Evolutionary conservation across 2,329 filamentous ascomycete genomes (phyloP), one percentile per base, ranked within the genome.

Genomic region (Cytospora mali): DNA sequence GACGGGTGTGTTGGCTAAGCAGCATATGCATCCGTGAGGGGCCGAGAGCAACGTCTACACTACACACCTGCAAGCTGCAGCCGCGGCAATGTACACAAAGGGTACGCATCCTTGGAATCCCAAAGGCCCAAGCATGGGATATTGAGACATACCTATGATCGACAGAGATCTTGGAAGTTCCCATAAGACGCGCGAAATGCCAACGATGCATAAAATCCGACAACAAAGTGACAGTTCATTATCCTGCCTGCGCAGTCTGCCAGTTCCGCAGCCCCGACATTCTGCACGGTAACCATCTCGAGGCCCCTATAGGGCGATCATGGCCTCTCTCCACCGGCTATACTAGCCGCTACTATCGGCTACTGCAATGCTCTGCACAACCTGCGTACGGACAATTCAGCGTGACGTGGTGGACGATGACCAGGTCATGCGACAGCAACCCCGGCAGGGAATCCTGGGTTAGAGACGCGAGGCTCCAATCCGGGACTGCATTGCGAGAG

Each of bases 341-440:
- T 53, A 53, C 5, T 31, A 21, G 23, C n/a, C n/a, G 11, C 51
- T 53, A 10, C 14, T 21, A 18, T 28, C 39, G 55, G 35, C 51
- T 51, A 55, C 56, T 55, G 60, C 33, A 35, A 35, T 55, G n/a
- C 52, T 48, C 39, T 51, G 51, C 58, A 52, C n/a, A 28, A 18
- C 59, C 21, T 53, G 50, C 33, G 55, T 55, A 31, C 14, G 39
- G 39, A 51, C 9, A 48, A 51, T 55, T 33, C 59, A 31, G 48
- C 51, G 58, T 61, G 58, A 61, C 52, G 51, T 49, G 11, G 39
- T 14, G 21, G 28, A 18, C 39, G 39, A 50, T 25, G 49, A 53
- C 28, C 14, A 13, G 51, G 35, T 23, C 21, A 55, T 39, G n/a
- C 53, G 27, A 42, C 21, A 28, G 49, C 18, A 16, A 21, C 39